phyloP scores from a whole-genome alignment of 78 protist species.

The Bodo saltans region DNA sequence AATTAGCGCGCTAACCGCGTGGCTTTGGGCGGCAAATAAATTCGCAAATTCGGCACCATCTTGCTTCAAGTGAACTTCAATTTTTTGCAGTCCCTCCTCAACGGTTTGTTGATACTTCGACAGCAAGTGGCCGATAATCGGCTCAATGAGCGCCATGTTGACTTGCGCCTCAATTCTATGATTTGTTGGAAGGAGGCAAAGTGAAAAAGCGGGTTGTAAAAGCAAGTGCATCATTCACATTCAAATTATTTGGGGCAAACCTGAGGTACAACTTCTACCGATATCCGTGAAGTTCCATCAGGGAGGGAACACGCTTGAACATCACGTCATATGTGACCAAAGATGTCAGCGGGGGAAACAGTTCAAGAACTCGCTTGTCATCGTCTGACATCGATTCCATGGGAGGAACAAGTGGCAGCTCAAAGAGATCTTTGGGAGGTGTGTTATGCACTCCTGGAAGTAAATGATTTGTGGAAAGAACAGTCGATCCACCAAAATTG shows the following conservation, averaged over 20 bases:
- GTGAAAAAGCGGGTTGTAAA: neutral
- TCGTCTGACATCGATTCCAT: neutral
- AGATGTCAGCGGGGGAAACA: neutral
- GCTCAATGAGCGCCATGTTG: neutral
- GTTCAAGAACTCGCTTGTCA: neutral
- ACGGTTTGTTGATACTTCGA: neutral
- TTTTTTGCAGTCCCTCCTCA: neutral
- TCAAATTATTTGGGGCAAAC: no score
- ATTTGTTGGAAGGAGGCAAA: neutral
- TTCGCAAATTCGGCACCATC: neutral
- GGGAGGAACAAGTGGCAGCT: slow-evolving; percentile 11
- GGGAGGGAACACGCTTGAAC: neutral
- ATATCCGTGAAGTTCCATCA: neutral
- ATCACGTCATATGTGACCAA: neutral
- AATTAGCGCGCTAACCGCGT: neutral
- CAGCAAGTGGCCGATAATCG: neutral
- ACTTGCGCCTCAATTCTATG: neutral
- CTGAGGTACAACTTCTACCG: no score
- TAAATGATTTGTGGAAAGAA: slow-evolving; percentile 37
- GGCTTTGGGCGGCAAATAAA: neutral
- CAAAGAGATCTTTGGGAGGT: neutral
- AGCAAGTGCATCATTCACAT: no score
- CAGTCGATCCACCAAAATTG: neutral
- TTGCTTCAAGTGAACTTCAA: neutral
- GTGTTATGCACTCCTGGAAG: slow-evolving; percentile 7